phyloP scores from a whole-genome alignment of 768 basidiomycete species.

The Trametes gibbosa region DNA sequence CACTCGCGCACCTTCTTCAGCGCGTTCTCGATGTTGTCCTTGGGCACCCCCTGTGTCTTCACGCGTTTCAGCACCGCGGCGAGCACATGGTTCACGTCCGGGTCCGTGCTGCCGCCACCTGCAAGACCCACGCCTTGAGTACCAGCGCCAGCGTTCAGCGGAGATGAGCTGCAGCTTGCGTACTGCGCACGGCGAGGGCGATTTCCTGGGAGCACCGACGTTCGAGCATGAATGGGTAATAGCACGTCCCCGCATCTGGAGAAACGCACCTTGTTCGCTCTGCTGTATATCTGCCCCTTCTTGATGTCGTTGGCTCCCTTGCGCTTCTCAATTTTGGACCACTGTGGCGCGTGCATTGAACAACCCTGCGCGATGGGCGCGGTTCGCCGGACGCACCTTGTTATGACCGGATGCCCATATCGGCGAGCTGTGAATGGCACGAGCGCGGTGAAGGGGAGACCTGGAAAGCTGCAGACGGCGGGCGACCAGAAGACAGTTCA shows the following conservation, averaged over 20 bases:
- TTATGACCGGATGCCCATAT: slow-evolving; percentile 37
- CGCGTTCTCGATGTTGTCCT: slow-evolving; percentile 65
- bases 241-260: not conserved
- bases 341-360: slow-evolving; percentile 36
- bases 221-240: not conserved
- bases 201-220: slow-evolving; percentile 50
- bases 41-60: slow-evolving; percentile 59
- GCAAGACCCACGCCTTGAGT: not conserved
- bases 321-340: slow-evolving; percentile 75
- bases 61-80: slow-evolving; percentile 54
- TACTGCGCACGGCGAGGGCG: slow-evolving; percentile 57
- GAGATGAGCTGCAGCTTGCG: slow-evolving; percentile 13
- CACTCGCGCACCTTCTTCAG: slow-evolving; percentile 46
- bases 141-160: not conserved
- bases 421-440: slow-evolving; percentile 30
- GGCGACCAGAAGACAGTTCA: slow-evolving; percentile 6
- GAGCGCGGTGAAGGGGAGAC: slow-evolving; percentile 10
- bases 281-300: slow-evolving; percentile 56
- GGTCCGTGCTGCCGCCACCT: slow-evolving; percentile 60
- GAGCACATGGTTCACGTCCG: slow-evolving; percentile 51
- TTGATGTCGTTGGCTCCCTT: slow-evolving; percentile 65
- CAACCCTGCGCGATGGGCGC: not conserved
- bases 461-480: not conserved
- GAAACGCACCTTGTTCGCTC: slow-evolving; percentile 49
- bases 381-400: slow-evolving; percentile 31